Evolutionary conservation across 495 filamentous ascomycete genomes (phyloP).

Genomic region (Endocarpon pusillum): DNA sequence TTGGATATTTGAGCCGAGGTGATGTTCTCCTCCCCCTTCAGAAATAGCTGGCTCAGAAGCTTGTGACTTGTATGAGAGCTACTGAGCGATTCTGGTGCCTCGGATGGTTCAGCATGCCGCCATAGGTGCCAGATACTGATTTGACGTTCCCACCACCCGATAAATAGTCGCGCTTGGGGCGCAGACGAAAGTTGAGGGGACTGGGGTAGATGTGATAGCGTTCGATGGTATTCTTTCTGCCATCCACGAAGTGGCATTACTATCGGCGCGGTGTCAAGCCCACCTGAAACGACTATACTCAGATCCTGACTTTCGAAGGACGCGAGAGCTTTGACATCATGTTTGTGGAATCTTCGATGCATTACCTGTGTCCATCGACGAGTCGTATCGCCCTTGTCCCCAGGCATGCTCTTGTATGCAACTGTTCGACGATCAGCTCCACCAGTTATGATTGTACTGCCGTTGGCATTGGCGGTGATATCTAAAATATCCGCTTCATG

Average conservation of each 20-base stretch:
- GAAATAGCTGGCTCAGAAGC: background rate
- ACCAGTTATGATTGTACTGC: conserved; percentile 71
- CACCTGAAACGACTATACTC: conserved; percentile 83
- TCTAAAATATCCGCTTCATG: conserved; percentile 86
- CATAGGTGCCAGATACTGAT: conserved; percentile 65
- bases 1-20: conserved; percentile 57
- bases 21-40: conserved; percentile 69
- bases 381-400: conserved; percentile 38
- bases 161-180: conserved; percentile 49
- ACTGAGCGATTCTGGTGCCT: background rate
- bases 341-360: conserved; percentile 66
- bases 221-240: conserved; percentile 62
- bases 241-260: conserved; percentile 66
- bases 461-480: conserved; percentile 61
- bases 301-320: conserved; percentile 68
- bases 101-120: conserved; percentile 16
- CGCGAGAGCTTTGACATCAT: conserved; percentile 92
- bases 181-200: conserved; percentile 51
- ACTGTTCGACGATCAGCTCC: conserved; percentile 81
- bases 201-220: conserved; percentile 67
- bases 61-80: background rate
- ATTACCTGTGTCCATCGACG: conserved; percentile 68
- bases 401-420: conserved; percentile 43
- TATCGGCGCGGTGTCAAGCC: conserved; percentile 69
- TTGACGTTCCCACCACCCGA: conserved; percentile 89